Evolutionary conservation across 345 rosid genomes (phyloP).

Genomic region (Eucalyptus lansdowneana): DNA sequence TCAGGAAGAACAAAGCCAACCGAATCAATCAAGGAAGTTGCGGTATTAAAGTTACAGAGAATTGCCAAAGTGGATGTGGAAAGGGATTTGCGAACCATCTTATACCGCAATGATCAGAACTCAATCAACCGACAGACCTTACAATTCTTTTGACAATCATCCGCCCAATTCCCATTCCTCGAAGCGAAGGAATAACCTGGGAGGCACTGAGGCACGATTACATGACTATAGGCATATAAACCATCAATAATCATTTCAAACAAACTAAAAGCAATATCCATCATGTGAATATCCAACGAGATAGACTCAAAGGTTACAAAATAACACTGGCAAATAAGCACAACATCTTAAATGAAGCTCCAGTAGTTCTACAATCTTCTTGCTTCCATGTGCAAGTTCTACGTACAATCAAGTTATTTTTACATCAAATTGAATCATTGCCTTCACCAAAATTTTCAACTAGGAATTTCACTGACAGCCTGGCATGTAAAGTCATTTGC

Average conservation of each 20-base stretch:
- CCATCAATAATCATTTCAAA: not conserved
- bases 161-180: conserved; percentile 66
- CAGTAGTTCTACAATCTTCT: not conserved
- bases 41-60: not conserved
- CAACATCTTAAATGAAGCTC: not conserved
- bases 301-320: not conserved
- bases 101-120: not conserved
- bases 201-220: conserved; percentile 30
- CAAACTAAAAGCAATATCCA: not conserved
- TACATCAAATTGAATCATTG: not conserved
- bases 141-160: conserved; percentile 56
- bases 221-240: not conserved
- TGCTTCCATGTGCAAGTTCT: not conserved
- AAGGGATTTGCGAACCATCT: not conserved
- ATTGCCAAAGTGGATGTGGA: not conserved
- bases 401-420: not conserved
- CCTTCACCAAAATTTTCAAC: not conserved
- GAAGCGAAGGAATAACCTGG: conserved; percentile 72
- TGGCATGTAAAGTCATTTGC: not conserved
- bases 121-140: conserved; percentile 29
- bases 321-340: not conserved
- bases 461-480: not conserved
- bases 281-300: not conserved
- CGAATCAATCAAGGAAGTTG: not conserved
- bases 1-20: not conserved